Conservation (phyloP, 805 yeast species). For the Cyberlindnera mississippiensis region DNA sequence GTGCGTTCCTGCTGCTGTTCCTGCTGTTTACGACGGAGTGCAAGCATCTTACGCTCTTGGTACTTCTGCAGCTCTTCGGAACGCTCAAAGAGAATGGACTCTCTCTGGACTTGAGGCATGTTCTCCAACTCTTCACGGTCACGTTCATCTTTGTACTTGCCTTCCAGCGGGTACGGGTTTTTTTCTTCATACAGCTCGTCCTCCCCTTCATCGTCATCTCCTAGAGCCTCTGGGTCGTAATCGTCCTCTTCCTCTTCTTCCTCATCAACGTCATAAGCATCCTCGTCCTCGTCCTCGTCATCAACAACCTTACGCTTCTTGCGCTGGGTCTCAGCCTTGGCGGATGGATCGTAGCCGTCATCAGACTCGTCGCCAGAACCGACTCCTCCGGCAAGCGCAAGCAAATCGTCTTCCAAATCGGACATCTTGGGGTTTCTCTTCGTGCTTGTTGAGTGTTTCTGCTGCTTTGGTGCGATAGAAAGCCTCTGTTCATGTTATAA, state of each 20-base stretch:
- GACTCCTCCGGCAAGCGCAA: constrained; percentile 86
- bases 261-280: constrained; percentile 28
- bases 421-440: constrained; percentile 17
- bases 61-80: constrained; percentile 86
- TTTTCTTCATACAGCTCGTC: constrained; percentile 38
- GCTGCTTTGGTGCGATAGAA: no score
- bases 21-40: constrained; percentile 70
- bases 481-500: neutral
- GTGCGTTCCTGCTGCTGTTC: constrained; percentile 37
- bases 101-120: constrained; percentile 91
- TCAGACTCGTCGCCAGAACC: constrained; percentile 32
- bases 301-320: constrained; percentile 26
- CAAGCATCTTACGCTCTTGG: constrained; percentile 78
- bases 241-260: constrained; percentile 38
- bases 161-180: constrained; percentile 92
- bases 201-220: constrained; percentile 33
- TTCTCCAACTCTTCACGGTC: constrained; percentile 63
- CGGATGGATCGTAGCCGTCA: constrained; percentile 34
- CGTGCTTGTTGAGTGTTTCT: neutral
- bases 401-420: constrained; percentile 89
- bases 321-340: constrained; percentile 25
- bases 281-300: constrained; percentile 19
- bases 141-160: constrained; percentile 77
- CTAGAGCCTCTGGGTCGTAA: constrained; percentile 40
- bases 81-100: constrained; percentile 86